Conservation (phyloP, 495 filamentous ascomycete species). For the Penicillium subrubescens region DNA sequence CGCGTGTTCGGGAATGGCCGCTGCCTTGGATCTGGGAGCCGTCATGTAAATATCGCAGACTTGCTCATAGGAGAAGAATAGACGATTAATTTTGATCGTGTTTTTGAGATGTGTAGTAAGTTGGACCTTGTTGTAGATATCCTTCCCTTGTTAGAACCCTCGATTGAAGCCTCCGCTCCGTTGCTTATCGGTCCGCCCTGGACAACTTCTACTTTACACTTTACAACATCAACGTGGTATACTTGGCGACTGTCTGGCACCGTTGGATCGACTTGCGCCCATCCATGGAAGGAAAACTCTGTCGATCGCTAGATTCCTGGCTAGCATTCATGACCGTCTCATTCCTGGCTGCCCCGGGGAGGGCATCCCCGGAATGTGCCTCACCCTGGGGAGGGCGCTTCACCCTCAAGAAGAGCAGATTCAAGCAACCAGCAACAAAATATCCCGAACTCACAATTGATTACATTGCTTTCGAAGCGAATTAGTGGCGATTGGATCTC, state of each 20-base stretch:
- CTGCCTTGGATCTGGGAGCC: background rate
- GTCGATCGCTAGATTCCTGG: constrained; percentile 22
- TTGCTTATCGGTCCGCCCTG: background rate
- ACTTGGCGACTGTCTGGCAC: background rate
- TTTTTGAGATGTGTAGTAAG: background rate
- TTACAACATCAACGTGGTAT: background rate
- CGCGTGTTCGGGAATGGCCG: constrained; percentile 37
- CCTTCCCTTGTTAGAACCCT: background rate
- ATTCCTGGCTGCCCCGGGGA: constrained; percentile 28
- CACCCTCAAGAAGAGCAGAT: background rate
- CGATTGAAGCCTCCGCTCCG: background rate
- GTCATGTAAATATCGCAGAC: constrained; percentile 1
- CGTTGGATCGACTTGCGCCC: background rate
- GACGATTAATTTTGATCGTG: background rate
- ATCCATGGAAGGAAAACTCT: background rate
- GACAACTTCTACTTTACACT: background rate
- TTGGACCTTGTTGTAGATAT: background rate
- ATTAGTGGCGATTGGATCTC: background rate
- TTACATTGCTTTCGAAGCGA: background rate
- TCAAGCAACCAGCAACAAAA: background rate
- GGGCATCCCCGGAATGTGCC: constrained; percentile 22
- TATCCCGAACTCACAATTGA: background rate
- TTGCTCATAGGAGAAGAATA: background rate
- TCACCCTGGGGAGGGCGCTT: constrained; percentile 16
- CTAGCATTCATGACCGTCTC: constrained; percentile 27